Evolutionary conservation across 2,329 filamentous ascomycete species (phyloP), one percentile per base, ranked within the genome.

Genomic region (Venturia nashicola): DNA sequence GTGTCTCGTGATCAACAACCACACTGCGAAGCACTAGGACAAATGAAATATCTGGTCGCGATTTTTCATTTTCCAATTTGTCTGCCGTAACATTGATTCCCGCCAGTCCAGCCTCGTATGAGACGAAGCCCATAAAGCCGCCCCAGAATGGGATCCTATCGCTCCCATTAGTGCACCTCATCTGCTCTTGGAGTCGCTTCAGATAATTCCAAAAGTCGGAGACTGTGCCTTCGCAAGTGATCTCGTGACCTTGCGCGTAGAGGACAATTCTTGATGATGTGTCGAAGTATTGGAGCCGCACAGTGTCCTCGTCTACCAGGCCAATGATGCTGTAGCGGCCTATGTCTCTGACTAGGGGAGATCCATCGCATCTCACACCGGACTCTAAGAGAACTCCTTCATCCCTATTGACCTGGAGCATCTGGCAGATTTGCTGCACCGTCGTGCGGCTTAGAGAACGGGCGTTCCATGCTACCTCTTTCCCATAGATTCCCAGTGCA

Each of bases 51-150:
- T 95, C 91, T 0, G 90, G 86, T 12, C 83, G 77, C 7, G 51
- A 36, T 44, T 74, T 69, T 64, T 80, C 75, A 23, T 67, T 67
- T 2, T 71, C 70, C 12, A 72, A 69, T 3, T 70, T 67, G 36
- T 69, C 66, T 40, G 75, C 68, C 1, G 74, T 67, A 27, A 88
- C 77, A 61, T 77, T 74, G 63, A 86, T 85, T 20, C 80, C 84
- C 67, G 80, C 78, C 0, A 95, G 77, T 0, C 90, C 90, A 71
- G 91, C 84, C 73, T 96, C 91, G 66, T 96, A 96, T 0, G 89
- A 91, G 61, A 91, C 82, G 70, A 88, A 95, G 0, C 91, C 91
- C 76, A 96, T 84, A 65, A 96, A 86, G 0, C 91, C 91, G 61
- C 90, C 91, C 74, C 89, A 85, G 71, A 96, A 96, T 0, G 89